A percentile compares a stretch with the other conserved stretches of the same genome.
These are phyloP conservation scores for Cryphonectria parasitica DNA, from an alignment of 2,329 filamentous ascomycete genomes.

Conservation along the genomic window DNA sequence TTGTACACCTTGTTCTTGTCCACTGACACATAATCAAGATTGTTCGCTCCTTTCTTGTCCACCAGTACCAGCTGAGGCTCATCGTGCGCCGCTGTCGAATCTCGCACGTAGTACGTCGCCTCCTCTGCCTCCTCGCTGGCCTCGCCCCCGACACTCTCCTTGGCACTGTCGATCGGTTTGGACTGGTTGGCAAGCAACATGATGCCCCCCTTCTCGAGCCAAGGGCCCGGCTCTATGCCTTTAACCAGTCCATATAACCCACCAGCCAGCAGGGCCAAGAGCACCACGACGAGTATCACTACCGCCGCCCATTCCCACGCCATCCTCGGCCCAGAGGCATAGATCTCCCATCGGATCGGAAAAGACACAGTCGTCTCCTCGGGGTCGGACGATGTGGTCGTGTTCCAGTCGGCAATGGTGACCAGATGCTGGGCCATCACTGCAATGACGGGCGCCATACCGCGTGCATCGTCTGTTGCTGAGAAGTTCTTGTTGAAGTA, in stretches of 20 bases:
- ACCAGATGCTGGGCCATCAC: not conserved
- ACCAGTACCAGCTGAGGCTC: not conserved
- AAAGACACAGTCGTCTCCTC: not conserved
- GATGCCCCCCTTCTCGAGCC: conserved; percentile 1
- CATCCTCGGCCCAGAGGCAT: conserved; percentile 6
- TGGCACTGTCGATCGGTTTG: not conserved
- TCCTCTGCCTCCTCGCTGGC: not conserved
- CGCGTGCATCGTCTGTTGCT: not conserved
- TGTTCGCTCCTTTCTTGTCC: not conserved
- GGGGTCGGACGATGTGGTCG: not conserved
- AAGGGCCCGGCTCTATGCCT: conserved; percentile 11
- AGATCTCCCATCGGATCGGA: conserved; percentile 8
- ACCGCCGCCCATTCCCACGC: conserved; percentile 16
- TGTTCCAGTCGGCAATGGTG: not conserved
- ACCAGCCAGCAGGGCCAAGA: not conserved
- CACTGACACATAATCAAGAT: not conserved
- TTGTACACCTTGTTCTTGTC: not conserved
- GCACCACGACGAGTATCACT: conserved; percentile 11
- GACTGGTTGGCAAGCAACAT: conserved; percentile 13
- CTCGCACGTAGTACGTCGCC: not conserved
- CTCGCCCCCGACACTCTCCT: conserved; percentile 4
- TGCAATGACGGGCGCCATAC: not conserved
- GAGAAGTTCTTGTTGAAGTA: not conserved
- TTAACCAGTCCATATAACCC: not conserved
- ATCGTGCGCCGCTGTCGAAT: not conserved